Conservation (phyloP, 768 basidiomycete species). For the Antrodiella citrinella region DNA sequence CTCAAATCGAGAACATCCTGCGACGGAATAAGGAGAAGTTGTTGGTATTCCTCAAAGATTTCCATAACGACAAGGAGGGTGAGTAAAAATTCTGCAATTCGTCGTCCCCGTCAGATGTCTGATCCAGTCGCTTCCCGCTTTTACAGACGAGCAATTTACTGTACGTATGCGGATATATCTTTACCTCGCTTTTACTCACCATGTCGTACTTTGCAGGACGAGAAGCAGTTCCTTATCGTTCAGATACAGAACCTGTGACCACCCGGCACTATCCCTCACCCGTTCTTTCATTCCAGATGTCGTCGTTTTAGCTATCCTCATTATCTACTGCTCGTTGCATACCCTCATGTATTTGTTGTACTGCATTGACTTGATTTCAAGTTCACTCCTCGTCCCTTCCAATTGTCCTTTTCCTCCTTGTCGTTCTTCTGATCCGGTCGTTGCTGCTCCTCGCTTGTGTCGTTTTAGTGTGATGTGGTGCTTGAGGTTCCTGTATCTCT, state of each 20-base stretch:
- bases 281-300: neutral
- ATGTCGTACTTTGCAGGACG: conserved; percentile 41
- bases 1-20: conserved; percentile 87
- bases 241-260: conserved; percentile 71
- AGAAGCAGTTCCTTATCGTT: conserved; percentile 91
- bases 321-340: neutral
- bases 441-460: neutral
- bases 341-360: neutral
- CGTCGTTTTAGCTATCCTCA: neutral
- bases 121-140: conserved; percentile 1
- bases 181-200: neutral
- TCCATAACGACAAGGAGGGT: conserved; percentile 99
- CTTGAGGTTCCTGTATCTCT: neutral
- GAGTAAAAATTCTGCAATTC: conserved; percentile 18
- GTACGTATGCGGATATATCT: conserved; percentile 38
- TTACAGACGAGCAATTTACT: conserved; percentile 87
- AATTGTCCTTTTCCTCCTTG: neutral
- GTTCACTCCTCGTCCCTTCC: neutral
- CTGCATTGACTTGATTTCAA: neutral
- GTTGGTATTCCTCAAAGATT: conserved; percentile 78
- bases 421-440: neutral
- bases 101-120: neutral
- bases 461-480: neutral
- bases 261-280: conserved; percentile 1
- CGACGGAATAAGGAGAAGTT: conserved; percentile 93